Percentiles rank a stretch among this genome's conserved stretches.
Evolutionary conservation across 2,329 filamentous ascomycete species (phyloP).

Genomic region (Colletotrichum musicola): DNA sequence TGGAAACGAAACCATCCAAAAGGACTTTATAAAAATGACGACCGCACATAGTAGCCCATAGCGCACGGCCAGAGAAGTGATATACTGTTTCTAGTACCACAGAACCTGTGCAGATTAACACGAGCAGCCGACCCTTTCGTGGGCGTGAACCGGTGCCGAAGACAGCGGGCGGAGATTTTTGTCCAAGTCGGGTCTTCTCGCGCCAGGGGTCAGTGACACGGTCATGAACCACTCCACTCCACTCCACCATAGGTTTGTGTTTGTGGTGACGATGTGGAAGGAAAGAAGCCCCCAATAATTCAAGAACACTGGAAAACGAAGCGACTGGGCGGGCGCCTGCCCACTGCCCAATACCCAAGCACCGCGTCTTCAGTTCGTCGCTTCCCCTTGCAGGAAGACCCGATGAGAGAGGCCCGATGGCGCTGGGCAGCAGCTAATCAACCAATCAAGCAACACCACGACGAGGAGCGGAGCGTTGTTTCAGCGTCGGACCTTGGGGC

Average conservation of each 20-base stretch:
- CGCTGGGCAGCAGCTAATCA: conserved; percentile 24
- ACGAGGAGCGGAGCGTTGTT: conserved; percentile 27
- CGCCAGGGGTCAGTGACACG: neutral
- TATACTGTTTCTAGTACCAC: too few relatives aligned
- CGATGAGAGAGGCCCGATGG: conserved; percentile 25
- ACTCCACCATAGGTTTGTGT: too few relatives aligned
- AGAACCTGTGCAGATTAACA: neutral
- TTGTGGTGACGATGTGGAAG: neutral
- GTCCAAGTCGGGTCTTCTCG: conserved; percentile 1
- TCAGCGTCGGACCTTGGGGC: conserved; percentile 29
- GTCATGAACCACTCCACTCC: conserved; percentile 1
- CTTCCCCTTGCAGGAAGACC: conserved; percentile 33
- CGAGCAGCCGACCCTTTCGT: neutral
- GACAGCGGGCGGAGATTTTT: conserved; percentile 5
- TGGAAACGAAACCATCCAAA: neutral
- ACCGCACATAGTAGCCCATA: neutral
- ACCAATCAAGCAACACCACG: conserved; percentile 37
- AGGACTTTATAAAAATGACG: neutral
- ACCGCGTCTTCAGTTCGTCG: neutral
- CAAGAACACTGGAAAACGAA: too few relatives aligned
- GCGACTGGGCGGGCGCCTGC: too few relatives aligned
- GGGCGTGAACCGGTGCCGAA: conserved; percentile 1
- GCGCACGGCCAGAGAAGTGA: conserved; percentile 15
- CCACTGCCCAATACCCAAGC: too few relatives aligned
- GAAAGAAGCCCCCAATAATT: neutral